Base-by-base conservation (phyloP, 129 eudicot genomes). In the Centaurea solstitialis region DNA sequence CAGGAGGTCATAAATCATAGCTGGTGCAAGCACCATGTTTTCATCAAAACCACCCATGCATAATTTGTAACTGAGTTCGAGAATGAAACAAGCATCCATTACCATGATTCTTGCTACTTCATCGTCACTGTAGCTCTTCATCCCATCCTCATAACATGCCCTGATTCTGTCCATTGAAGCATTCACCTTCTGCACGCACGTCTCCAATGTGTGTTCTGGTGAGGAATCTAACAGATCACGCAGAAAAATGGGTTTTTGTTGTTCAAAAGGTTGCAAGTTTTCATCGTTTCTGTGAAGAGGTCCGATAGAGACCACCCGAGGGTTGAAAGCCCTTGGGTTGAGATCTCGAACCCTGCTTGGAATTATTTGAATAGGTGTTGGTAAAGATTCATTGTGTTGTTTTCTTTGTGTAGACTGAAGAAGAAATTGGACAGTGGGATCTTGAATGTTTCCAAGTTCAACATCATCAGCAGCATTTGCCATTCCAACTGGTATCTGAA, bases 31-130 rank as follows among this genome's bases (percentile, higher is more conserved):
- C 68, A 74, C 28, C 24, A 4, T 47, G 40, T 23, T 74, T 30
- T 33, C 78, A 15, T 43, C 57, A 23, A 74, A 43, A 20, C 66
- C 39, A 33, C 59, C 78, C 2, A 9, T 2, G 18, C 21, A 57
- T 57, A 57, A 57, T 20, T n/a, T 33, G 22, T 30, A 70, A n/a
- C 38, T 35, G 22, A 15, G 18, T 70, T 70, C 74, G 17, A 73
- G 57, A 6, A 73, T 40, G 59, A 73, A 73, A n/a, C 59, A 57
- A 57, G 65, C 65, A 57, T 57, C 65, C 65, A 57, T n/a, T 57
- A 57, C 65, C 65, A 57, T 57, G 37, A 73, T 73, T 41, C 26
- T 33, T n/a, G 74, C 74, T 33, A 70, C 1, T 57, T 57, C 65
- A 12, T 47, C 18, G 1, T 47, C 59, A 53, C 21, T 53, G 20